Evolutionary conservation across 2,329 filamentous ascomycete species (phyloP).

Genomic region (Paramyrothecium roridum): DNA sequence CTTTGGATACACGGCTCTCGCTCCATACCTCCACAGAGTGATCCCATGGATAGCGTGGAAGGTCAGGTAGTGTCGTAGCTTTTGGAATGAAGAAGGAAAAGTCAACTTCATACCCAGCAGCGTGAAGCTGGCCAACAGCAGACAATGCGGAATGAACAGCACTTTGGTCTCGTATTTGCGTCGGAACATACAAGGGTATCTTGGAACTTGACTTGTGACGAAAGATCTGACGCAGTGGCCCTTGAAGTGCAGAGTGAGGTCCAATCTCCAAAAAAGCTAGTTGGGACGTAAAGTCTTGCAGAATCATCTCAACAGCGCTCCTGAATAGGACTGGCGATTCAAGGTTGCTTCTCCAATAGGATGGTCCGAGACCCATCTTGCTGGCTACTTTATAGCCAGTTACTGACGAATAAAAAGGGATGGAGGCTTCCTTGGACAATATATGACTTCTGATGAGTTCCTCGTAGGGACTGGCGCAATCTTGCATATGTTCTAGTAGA

Average conservation of each 20-base stretch:
- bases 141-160: conserved; percentile 8
- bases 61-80: background rate
- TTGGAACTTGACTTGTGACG: background rate
- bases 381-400: conserved; percentile 11
- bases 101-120: conserved; percentile 2
- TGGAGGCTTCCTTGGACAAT: background rate
- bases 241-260: background rate
- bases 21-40: conserved; percentile 12
- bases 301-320: conserved; percentile 7
- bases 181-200: background rate
- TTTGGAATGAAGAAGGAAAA: conserved; percentile 11
- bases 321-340: conserved; percentile 17
- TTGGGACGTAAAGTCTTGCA: background rate
- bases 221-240: background rate
- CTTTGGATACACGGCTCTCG: conserved; percentile 18
- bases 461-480: conserved; percentile 1
- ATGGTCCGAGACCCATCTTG: background rate
- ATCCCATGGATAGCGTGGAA: conserved; percentile 19
- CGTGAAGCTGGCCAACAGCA: conserved; percentile 3
- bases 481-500: conserved; percentile 2
- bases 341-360: background rate
- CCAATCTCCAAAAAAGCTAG: background rate
- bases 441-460: background rate
- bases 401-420: conserved; percentile 3
- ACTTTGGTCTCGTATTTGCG: conserved; percentile 15